Evolutionary conservation across 2,329 filamentous ascomycete genomes (phyloP).

Genomic region (Albophoma yamanashiensis): DNA sequence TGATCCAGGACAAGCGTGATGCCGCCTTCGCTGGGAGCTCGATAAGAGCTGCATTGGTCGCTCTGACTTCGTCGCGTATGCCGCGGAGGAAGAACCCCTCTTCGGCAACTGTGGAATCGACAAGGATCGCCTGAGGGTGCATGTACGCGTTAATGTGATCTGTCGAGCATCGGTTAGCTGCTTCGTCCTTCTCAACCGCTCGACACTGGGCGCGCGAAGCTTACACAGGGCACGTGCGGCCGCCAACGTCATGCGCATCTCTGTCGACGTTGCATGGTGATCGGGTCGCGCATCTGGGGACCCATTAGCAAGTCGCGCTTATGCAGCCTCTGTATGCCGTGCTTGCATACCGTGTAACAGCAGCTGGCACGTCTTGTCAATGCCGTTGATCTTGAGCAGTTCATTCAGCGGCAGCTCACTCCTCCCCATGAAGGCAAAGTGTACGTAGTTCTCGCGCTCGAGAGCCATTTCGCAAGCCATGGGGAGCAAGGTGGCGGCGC

Average conservation of each 20-base stretch:
- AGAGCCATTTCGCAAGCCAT: conserved; percentile 79
- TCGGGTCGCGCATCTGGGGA: conserved; percentile 64
- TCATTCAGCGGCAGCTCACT: conserved; percentile 59
- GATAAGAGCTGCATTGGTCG: conserved; percentile 53
- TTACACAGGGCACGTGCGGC: conserved; percentile 53
- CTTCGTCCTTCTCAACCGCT: neutral
- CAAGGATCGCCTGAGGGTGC: conserved; percentile 65
- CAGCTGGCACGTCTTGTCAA: conserved; percentile 60
- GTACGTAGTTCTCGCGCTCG: conserved; percentile 61
- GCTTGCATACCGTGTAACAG: conserved; percentile 38
- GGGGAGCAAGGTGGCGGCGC: conserved; percentile 62
- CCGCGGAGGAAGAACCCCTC: conserved; percentile 56
- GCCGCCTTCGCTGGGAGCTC: conserved; percentile 56
- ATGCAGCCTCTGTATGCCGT: no score
- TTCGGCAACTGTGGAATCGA: conserved; percentile 58
- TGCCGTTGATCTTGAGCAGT: conserved; percentile 66
- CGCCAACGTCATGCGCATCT: conserved; percentile 56
- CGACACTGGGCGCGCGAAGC: conserved; percentile 9
- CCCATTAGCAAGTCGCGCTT: conserved; percentile 6
- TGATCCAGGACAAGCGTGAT: conserved; percentile 64
- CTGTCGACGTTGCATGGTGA: conserved; percentile 56
- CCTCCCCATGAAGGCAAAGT: conserved; percentile 70
- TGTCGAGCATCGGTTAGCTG: neutral
- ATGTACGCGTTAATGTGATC: conserved; percentile 63
- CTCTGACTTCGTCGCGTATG: conserved; percentile 42